Percentiles rank a stretch among this genome's conserved stretches.
Evolutionary conservation across 768 basidiomycete species (phyloP).

Genomic region (Serendipita sp.): DNA sequence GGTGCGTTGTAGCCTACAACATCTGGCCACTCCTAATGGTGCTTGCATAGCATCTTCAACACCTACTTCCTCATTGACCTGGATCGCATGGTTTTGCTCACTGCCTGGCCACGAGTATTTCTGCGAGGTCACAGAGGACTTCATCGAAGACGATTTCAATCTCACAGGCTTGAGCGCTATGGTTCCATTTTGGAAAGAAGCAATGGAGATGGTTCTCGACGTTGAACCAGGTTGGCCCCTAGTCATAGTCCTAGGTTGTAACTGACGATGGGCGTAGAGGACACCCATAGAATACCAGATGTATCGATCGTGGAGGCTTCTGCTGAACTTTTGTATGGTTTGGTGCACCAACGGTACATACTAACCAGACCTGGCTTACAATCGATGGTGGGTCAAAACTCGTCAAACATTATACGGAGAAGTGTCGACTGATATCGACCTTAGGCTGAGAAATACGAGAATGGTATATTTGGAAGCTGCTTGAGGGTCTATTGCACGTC

Average conservation of each 20-base stretch:
- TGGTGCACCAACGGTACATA: constrained; percentile 96
- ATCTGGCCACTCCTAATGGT: not conserved
- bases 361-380: constrained; percentile 85
- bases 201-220: constrained; percentile 99
- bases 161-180: constrained; percentile 85
- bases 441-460: constrained; percentile 93
- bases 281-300: constrained; percentile 90
- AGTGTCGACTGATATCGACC: no score
- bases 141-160: constrained; percentile 99
- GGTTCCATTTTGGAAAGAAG: constrained; percentile 99
- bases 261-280: constrained; percentile 31
- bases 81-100: constrained; percentile 95
- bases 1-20: not conserved
- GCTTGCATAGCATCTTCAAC: constrained; percentile 56
- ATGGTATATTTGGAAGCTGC: constrained; percentile 78
- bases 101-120: constrained; percentile 95
- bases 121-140: constrained; percentile 95
- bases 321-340: constrained; percentile 91
- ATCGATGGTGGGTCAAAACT: constrained; percentile 53
- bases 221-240: constrained; percentile 65
- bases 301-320: constrained; percentile 96
- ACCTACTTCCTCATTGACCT: constrained; percentile 79
- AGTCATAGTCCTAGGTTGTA: not conserved
- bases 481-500: constrained; percentile 89
- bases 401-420: no score